These are phyloP conservation scores for Avicennia marina DNA, from an alignment of 257 asterid species.

Conservation along the genomic window DNA sequence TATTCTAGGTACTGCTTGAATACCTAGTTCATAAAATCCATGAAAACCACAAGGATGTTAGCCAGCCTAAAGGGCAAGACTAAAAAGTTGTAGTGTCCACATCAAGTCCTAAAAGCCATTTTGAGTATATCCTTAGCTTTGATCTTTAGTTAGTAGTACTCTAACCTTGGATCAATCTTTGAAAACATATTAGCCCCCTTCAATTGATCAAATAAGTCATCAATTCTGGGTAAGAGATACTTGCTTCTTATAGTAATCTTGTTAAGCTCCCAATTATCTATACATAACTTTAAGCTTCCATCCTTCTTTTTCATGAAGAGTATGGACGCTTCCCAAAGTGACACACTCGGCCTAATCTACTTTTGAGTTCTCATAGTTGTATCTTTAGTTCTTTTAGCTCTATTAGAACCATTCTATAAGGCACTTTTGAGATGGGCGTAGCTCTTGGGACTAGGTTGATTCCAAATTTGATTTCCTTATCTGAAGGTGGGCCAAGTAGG, in stretches of 20 bases:
- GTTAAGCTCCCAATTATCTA: not conserved
- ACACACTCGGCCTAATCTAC: not conserved
- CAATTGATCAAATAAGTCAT: too few relatives aligned
- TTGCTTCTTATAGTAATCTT: not conserved
- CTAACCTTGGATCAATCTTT: too few relatives aligned
- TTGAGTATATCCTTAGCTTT: too few relatives aligned
- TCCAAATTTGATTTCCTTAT: too few relatives aligned
- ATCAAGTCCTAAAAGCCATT: too few relatives aligned
- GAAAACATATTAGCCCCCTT: too few relatives aligned
- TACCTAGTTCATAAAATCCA: conserved; percentile 3
- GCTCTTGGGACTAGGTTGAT: too few relatives aligned
- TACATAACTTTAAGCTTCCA: not conserved
- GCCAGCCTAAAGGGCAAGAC: not conserved
- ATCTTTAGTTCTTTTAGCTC: not conserved
- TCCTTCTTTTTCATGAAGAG: not conserved
- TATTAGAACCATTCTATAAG: too few relatives aligned
- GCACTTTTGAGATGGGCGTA: too few relatives aligned
- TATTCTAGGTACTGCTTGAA: not conserved
- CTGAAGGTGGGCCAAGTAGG: too few relatives aligned
- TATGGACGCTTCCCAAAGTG: not conserved
- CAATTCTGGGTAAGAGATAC: not conserved
- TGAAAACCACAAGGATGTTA: not conserved
- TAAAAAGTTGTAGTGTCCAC: too few relatives aligned
- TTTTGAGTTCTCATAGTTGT: not conserved
- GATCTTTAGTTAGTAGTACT: too few relatives aligned